Percentiles rank a stretch among this genome's conserved stretches.
These are phyloP conservation scores for Monosporascus sp. DNA, from an alignment of 2,329 filamentous ascomycete species.

Conservation along the genomic window DNA sequence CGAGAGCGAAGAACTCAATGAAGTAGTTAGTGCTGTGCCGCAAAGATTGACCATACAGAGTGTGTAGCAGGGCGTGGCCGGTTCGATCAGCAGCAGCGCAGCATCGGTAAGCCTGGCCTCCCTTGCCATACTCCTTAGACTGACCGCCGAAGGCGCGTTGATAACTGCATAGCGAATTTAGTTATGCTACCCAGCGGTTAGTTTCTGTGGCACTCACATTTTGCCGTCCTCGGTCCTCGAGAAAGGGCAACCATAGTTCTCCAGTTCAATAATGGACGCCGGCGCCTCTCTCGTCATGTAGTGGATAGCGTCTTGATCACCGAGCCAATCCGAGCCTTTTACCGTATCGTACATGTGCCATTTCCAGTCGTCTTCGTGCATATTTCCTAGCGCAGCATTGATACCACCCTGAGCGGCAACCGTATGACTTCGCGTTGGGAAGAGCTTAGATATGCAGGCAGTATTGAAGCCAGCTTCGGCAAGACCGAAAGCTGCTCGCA, in stretches of 20 bases:
- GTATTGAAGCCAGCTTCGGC: slow-evolving; percentile 88
- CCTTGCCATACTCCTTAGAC: slow-evolving; percentile 91
- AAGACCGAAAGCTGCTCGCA: slow-evolving; percentile 79
- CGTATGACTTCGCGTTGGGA: slow-evolving; percentile 80
- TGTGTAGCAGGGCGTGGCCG: slow-evolving; percentile 95
- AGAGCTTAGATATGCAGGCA: slow-evolving; percentile 81
- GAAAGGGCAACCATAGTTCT: slow-evolving; percentile 97
- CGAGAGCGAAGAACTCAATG: slow-evolving; percentile 97
- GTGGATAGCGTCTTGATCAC: slow-evolving; percentile 95
- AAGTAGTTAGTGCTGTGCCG: slow-evolving; percentile 99
- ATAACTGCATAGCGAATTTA: slow-evolving; percentile 52
- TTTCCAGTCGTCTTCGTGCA: slow-evolving; percentile 98
- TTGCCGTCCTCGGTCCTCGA: slow-evolving; percentile 93
- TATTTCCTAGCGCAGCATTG: slow-evolving; percentile 86
- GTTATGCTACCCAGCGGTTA: too few species aligned
- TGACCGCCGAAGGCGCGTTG: slow-evolving; percentile 98
- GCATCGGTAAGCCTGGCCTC: slow-evolving; percentile 96
- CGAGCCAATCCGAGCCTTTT: slow-evolving; percentile 95
- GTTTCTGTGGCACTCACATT: slow-evolving; percentile 55
- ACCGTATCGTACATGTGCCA: slow-evolving; percentile 99
- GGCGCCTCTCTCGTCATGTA: slow-evolving; percentile 98
- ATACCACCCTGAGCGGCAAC: slow-evolving; percentile 80
- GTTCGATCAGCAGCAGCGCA: slow-evolving; percentile 95
- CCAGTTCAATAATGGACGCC: slow-evolving; percentile 85
- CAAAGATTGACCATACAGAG: slow-evolving; percentile 94